These are phyloP conservation scores for Ilex aquifolium DNA, from an alignment of 257 asterid genomes.

Conservation along the genomic window DNA sequence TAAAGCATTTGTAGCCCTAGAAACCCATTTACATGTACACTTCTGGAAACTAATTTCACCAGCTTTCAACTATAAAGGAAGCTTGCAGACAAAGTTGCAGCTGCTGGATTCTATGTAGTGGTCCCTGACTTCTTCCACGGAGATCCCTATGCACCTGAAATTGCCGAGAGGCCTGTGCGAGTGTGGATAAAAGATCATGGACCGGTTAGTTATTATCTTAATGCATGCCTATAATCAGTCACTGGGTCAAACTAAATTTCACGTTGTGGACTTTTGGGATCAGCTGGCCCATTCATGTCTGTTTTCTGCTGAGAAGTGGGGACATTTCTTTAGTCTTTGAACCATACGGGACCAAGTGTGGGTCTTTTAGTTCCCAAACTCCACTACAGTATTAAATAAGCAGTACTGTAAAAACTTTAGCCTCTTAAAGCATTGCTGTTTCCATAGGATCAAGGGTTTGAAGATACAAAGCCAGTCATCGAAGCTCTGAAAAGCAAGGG, in stretches of 20 bases:
- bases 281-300: not conserved
- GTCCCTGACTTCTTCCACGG: constrained; percentile 60
- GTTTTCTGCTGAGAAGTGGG: not conserved
- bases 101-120: constrained; percentile 50
- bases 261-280: not conserved
- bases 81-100: constrained; percentile 63
- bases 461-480: constrained; percentile 49
- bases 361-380: not conserved
- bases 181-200: constrained; percentile 55
- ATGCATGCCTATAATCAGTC: not conserved
- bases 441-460: constrained; percentile 48
- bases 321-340: not conserved
- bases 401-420: not conserved
- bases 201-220: constrained; percentile 36
- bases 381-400: not conserved
- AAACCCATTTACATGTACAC: not conserved
- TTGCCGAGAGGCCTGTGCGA: constrained; percentile 12
- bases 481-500: constrained; percentile 58
- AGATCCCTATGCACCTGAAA: constrained; percentile 37
- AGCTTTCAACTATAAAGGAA: constrained; percentile 28
- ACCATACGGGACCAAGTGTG: not conserved
- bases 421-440: not conserved
- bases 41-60: constrained; percentile 2
- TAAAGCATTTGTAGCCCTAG: too few species aligned
- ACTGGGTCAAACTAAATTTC: not conserved